Evolutionary conservation across 345 rosid genomes (phyloP).

Genomic region (Salix arbutifolia): DNA sequence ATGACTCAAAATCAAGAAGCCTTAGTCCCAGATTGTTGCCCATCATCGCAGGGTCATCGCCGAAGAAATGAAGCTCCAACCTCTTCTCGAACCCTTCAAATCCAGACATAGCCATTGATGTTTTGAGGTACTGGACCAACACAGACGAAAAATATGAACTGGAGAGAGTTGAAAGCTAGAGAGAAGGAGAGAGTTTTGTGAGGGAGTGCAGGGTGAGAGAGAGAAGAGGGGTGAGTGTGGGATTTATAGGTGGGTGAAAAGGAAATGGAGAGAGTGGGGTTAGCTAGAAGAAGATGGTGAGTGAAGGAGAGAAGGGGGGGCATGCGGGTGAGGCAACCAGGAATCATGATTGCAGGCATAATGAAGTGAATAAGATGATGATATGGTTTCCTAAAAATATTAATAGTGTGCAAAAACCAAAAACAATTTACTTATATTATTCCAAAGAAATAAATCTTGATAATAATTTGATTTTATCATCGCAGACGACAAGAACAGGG

Average conservation of each 20-base stretch:
- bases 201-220: constrained; percentile 34
- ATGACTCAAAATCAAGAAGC: constrained; percentile 59
- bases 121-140: neutral
- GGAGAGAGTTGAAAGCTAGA: neutral
- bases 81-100: constrained; percentile 98
- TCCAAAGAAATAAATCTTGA: neutral
- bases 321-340: constrained; percentile 99
- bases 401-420: neutral
- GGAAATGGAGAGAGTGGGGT: constrained; percentile 12
- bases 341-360: constrained; percentile 93
- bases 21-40: constrained; percentile 58
- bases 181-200: neutral
- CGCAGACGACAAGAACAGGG: constrained; percentile 31
- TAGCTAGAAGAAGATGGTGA: neutral
- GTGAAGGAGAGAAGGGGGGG: constrained; percentile 50
- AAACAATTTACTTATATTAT: neutral
- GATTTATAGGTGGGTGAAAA: constrained; percentile 22
- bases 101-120: constrained; percentile 82
- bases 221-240: constrained; percentile 30
- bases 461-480: constrained; percentile 17
- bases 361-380: constrained; percentile 48
- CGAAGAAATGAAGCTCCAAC: constrained; percentile 80
- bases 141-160: neutral
- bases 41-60: constrained; percentile 31
- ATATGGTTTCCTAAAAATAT: constrained; percentile 1